Percentiles rank a stretch among this genome's conserved stretches.
Conservation (phyloP, 1,284 basidiomycete genomes). For the Ustilago esculenta region DNA sequence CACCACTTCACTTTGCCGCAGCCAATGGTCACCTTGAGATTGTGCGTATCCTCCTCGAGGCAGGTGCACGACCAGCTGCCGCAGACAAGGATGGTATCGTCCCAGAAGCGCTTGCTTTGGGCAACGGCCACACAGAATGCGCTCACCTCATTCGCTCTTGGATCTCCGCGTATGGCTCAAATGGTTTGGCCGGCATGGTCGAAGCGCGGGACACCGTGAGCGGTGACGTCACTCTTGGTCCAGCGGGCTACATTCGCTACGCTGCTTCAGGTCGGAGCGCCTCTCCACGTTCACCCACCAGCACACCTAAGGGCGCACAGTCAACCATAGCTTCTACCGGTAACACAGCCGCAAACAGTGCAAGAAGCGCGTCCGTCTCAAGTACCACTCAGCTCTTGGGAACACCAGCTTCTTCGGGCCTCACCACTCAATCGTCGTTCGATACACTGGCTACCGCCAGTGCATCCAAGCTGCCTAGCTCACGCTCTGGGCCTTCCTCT, state of each 20-base stretch:
- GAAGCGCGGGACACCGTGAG: conserved; percentile 42
- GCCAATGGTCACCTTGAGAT: conserved; percentile 61
- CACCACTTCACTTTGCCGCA: conserved; percentile 64
- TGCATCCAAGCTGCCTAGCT: conserved; percentile 1
- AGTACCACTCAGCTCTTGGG: conserved; percentile 3
- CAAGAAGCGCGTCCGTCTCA: conserved; percentile 1
- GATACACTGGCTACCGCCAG: conserved; percentile 17
- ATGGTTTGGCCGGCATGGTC: conserved; percentile 47
- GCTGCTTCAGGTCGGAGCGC: conserved; percentile 21
- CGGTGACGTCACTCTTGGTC: conserved; percentile 33
- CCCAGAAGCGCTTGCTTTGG: conserved; percentile 55
- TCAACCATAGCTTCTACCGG: neutral
- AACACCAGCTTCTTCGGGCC: conserved; percentile 1
- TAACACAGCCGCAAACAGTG: neutral
- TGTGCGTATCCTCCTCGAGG: conserved; percentile 56
- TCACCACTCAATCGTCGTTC: conserved; percentile 10
- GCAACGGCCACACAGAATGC: conserved; percentile 46
- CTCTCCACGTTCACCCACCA: conserved; percentile 19
- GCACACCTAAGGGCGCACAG: conserved; percentile 5
- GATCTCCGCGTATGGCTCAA: conserved; percentile 49
- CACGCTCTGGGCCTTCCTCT: neutral
- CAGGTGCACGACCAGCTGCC: conserved; percentile 55
- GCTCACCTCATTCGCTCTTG: conserved; percentile 52
- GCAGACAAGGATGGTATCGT: conserved; percentile 52
- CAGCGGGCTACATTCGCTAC: conserved; percentile 44